Conservation (phyloP, 1,139 yeast species). For the Suhomyces bokatorum region DNA sequence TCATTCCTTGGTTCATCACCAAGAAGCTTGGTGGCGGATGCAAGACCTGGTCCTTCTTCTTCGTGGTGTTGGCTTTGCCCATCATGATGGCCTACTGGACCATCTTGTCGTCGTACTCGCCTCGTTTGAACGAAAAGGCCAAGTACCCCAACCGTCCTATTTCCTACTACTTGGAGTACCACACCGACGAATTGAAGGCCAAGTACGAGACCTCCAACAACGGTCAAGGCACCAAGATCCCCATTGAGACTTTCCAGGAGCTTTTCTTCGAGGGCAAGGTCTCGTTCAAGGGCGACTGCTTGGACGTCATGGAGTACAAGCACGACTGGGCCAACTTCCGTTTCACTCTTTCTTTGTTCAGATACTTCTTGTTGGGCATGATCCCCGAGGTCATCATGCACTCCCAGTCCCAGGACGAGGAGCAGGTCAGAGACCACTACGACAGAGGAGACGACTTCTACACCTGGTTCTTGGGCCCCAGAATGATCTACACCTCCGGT, state of each 20-base stretch:
- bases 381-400: slow-evolving; percentile 92
- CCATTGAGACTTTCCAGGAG: slow-evolving; percentile 92
- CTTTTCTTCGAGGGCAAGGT: slow-evolving; percentile 83
- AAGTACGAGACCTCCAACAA: slow-evolving; percentile 58
- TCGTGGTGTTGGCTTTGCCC: slow-evolving; percentile 59
- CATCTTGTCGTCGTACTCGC: slow-evolving; percentile 70
- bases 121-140: slow-evolving; percentile 79
- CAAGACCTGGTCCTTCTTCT: slow-evolving; percentile 61
- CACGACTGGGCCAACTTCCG: slow-evolving; percentile 89
- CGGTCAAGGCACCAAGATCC: slow-evolving; percentile 73
- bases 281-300: slow-evolving; percentile 82
- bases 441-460: slow-evolving; percentile 97
- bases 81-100: slow-evolving; percentile 84
- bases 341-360: slow-evolving; percentile 76
- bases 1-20: slow-evolving; percentile 64
- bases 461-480: slow-evolving; percentile 91
- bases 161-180: slow-evolving; percentile 78
- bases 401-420: slow-evolving; percentile 92
- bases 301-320: slow-evolving; percentile 80
- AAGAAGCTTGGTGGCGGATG: slow-evolving; percentile 74
- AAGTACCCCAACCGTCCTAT: slow-evolving; percentile 76
- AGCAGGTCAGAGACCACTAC: slow-evolving; percentile 92
- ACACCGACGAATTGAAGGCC: slow-evolving; percentile 67
- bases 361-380: slow-evolving; percentile 82
- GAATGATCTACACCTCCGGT: slow-evolving; percentile 94